Conservation (phyloP, 2,329 filamentous ascomycete genomes). For the Colletotrichum euphorbiae region DNA sequence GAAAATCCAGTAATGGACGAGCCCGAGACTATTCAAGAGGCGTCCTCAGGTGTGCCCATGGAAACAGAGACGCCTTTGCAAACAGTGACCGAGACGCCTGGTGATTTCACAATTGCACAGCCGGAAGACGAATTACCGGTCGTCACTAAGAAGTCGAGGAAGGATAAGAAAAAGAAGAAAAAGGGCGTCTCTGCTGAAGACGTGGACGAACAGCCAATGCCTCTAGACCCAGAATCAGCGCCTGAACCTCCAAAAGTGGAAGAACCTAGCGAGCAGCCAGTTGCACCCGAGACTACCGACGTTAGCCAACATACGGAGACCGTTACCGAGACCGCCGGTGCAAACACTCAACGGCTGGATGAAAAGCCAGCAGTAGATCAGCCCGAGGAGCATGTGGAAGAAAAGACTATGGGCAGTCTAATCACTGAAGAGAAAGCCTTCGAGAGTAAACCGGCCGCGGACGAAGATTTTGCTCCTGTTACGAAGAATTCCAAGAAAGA, state of each 20-base stretch:
- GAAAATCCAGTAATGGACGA: not conserved
- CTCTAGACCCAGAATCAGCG: not conserved
- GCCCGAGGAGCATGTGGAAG: not conserved
- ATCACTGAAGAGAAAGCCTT: not conserved
- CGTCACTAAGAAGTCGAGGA: conserved; percentile 45
- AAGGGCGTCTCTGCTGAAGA: not conserved
- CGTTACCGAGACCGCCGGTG: too few relatives aligned
- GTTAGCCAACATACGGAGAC: too few relatives aligned
- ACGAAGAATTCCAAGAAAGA: conserved; percentile 47
- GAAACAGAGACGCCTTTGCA: not conserved
- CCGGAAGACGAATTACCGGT: conserved; percentile 41
- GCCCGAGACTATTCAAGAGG: not conserved
- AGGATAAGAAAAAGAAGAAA: conserved; percentile 25
- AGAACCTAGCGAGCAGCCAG: too few relatives aligned
- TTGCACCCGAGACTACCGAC: too few relatives aligned
- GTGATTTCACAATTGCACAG: conserved; percentile 37
- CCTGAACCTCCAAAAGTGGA: not conserved
- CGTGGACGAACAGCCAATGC: not conserved
- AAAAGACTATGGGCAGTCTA: not conserved
- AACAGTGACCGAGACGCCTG: conserved; percentile 19
- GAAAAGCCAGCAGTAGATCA: too few relatives aligned
- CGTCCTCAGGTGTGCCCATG: too few relatives aligned
- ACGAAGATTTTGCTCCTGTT: not conserved
- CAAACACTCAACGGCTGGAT: too few relatives aligned
- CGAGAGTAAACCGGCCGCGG: not conserved